phyloP scores from a whole-genome alignment of 2,329 filamentous ascomycete genomes.

The Sclerotiophoma versabilis region DNA sequence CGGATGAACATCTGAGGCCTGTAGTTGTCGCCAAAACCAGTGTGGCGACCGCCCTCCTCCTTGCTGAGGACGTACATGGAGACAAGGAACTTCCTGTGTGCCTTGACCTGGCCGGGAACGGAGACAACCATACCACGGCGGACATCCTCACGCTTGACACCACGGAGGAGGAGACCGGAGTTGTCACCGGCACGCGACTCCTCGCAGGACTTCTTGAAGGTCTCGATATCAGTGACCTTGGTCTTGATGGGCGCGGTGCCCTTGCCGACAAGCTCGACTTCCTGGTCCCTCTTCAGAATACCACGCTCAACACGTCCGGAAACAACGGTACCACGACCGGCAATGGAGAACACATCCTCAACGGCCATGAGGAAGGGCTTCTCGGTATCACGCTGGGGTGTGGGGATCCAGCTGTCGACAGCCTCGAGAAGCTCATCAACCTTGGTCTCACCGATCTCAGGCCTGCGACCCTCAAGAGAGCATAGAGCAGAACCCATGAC shows the following conservation, averaged over 20 bases:
- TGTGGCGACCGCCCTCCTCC: slow-evolving; percentile 97
- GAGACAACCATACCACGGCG: slow-evolving; percentile 93
- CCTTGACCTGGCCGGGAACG: slow-evolving; percentile 82
- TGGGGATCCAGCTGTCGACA: slow-evolving; percentile 96
- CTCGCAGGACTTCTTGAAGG: slow-evolving; percentile 99
- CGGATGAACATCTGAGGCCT: slow-evolving; percentile 95
- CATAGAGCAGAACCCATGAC: slow-evolving; percentile 96
- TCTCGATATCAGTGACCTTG: slow-evolving; percentile 99
- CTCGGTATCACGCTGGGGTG: slow-evolving; percentile 89
- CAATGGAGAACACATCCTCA: slow-evolving; percentile 69
- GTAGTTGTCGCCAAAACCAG: slow-evolving; percentile 95
- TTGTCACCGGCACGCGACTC: slow-evolving; percentile 97
- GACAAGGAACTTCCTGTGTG: slow-evolving; percentile 88
- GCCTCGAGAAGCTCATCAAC: slow-evolving; percentile 91
- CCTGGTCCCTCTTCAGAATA: slow-evolving; percentile 88
- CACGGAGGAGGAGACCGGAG: slow-evolving; percentile 94
- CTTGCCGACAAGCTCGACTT: slow-evolving; percentile 95
- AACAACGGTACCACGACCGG: slow-evolving; percentile 92
- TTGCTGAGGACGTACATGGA: slow-evolving; percentile 98
- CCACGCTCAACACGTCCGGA: slow-evolving; percentile 98
- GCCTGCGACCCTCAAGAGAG: slow-evolving; percentile 84
- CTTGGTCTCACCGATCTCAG: slow-evolving; percentile 85
- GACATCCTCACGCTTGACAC: slow-evolving; percentile 94
- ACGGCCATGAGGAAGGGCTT: slow-evolving; percentile 99
- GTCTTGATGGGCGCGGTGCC: slow-evolving; percentile 85